These are phyloP conservation scores for Solanum sejunctum DNA, from an alignment of 257 asterid genomes.

Conservation along the genomic window DNA sequence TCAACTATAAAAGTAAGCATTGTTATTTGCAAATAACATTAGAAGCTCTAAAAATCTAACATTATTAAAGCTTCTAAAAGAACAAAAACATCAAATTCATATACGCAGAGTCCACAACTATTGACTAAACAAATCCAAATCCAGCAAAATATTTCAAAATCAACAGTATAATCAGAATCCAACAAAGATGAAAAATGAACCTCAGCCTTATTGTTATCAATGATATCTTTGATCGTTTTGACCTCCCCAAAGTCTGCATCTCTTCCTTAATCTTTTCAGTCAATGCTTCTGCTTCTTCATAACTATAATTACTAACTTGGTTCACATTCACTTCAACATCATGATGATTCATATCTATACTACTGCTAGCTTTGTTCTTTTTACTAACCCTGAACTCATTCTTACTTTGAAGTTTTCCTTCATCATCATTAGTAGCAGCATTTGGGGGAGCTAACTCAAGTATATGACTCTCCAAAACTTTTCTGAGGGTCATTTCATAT, in stretches of 20 bases:
- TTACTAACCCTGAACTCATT: conserved; percentile 33
- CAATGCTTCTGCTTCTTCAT: conserved; percentile 82
- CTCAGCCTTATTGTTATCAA: conserved; percentile 53
- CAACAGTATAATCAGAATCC: neutral
- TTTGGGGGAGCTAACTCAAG: conserved; percentile 47
- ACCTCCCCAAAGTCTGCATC: conserved; percentile 53
- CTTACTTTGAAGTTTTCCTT: conserved; percentile 24
- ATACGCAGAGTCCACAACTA: neutral
- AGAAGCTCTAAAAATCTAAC: neutral
- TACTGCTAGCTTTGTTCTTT: conserved; percentile 48
- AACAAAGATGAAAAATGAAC: conserved; percentile 21
- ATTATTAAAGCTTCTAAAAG: neutral
- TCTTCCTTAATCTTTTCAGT: conserved; percentile 78
- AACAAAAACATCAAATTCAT: neutral
- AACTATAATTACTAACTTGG: conserved; percentile 34
- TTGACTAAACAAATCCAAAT: neutral
- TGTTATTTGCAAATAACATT: neutral
- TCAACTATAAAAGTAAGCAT: neutral
- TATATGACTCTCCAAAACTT: too few relatives aligned
- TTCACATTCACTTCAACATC: conserved; percentile 34
- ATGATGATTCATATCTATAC: conserved; percentile 25
- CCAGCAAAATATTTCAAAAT: neutral
- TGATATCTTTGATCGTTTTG: conserved; percentile 56
- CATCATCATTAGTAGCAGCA: conserved; percentile 16
- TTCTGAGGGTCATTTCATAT: too few relatives aligned